Conservation (phyloP, 768 basidiomycete genomes). For the Rhizopogon vesiculosus region DNA sequence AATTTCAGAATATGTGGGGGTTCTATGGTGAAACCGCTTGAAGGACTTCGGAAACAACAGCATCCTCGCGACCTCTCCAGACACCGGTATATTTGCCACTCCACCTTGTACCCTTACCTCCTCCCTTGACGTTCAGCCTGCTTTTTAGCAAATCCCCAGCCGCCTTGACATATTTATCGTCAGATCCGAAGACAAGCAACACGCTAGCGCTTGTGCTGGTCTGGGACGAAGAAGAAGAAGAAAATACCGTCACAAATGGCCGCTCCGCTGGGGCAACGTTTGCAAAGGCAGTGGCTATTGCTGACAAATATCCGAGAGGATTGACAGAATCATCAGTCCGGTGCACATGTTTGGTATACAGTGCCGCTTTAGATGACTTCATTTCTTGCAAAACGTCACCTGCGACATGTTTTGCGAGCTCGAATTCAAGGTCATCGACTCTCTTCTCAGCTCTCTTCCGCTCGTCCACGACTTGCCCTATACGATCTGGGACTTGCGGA, state of each 20-base stretch:
- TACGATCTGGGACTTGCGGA: conserved; percentile 62
- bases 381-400: conserved; percentile 35
- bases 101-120: conserved; percentile 73
- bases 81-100: conserved; percentile 66
- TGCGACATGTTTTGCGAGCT: conserved; percentile 53
- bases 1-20: conserved; percentile 1
- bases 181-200: conserved; percentile 56
- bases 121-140: conserved; percentile 65
- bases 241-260: conserved; percentile 47
- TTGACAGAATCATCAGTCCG: conserved; percentile 58
- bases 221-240: conserved; percentile 61
- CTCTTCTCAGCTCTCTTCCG: conserved; percentile 65
- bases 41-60: conserved; percentile 14
- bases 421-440: conserved; percentile 61
- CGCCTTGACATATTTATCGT: conserved; percentile 55
- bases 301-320: conserved; percentile 53
- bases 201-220: conserved; percentile 43
- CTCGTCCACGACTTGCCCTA: conserved; percentile 61
- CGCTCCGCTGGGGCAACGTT: conserved; percentile 16
- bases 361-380: conserved; percentile 13
- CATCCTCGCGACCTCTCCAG: conserved; percentile 20
- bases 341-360: conserved; percentile 49
- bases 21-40: conserved; percentile 6
- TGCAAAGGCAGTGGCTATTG: conserved; percentile 47
- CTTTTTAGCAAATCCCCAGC: conserved; percentile 53